These are phyloP conservation scores for Phyllosticta citribraziliensis DNA, from an alignment of 2,329 filamentous ascomycete species.

Conservation along the genomic window DNA sequence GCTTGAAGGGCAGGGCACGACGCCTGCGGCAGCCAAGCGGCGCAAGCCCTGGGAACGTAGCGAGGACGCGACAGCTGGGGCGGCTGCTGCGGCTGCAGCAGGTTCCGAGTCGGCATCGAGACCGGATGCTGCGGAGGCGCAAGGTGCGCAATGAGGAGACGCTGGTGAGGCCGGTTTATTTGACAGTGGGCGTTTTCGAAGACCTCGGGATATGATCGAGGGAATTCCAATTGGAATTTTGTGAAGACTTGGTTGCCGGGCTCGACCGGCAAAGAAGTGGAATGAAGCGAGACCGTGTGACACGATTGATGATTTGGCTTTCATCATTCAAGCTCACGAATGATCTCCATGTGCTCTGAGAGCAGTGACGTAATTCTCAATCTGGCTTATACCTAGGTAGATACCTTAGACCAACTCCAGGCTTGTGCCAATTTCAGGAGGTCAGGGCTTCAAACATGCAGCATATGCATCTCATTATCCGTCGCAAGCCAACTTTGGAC, in stretches of 20 bases:
- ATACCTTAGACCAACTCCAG: not conserved
- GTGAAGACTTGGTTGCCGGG: no score
- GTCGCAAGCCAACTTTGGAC: not conserved
- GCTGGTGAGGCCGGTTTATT: not conserved
- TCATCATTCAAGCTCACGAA: no score
- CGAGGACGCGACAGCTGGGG: not conserved
- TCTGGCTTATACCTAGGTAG: no score
- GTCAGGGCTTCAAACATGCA: not conserved
- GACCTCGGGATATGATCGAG: no score
- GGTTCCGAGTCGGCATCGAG: not conserved
- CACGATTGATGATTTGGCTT: no score
- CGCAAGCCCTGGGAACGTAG: constrained; percentile 68
- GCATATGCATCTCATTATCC: not conserved
- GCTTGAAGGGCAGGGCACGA: constrained; percentile 56
- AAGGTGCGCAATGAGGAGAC: not conserved
- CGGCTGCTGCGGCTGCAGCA: not conserved
- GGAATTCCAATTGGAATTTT: no score
- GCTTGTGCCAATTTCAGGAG: not conserved
- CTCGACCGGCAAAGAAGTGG: no score
- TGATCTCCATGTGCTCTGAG: no score
- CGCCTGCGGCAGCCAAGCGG: constrained; percentile 42
- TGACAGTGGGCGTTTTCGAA: not conserved
- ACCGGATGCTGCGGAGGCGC: not conserved
- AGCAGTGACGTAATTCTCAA: no score
- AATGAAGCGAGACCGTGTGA: no score